Conservation (phyloP, 148 eudicot species). For the Polygonum maritimum region DNA sequence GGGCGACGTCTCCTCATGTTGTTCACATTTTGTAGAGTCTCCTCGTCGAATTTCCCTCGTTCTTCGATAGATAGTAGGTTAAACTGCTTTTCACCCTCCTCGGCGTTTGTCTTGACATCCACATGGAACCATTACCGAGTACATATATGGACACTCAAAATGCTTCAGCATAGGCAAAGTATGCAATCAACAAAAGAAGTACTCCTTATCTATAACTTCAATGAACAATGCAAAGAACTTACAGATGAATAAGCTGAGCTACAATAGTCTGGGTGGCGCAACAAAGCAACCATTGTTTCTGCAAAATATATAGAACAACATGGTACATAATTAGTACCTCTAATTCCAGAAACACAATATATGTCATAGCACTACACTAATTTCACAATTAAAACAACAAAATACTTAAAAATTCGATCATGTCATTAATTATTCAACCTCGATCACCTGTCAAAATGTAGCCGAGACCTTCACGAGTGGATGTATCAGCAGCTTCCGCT, state of each 20-base stretch:
- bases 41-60: slow-evolving; percentile 90
- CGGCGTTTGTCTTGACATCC: slow-evolving; percentile 63
- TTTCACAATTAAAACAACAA: no score
- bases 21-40: slow-evolving; percentile 85
- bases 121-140: no score
- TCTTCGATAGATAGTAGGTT: slow-evolving; percentile 86
- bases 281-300: slow-evolving; percentile 84
- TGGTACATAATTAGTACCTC: no score
- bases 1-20: slow-evolving; percentile 57
- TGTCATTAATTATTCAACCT: no score
- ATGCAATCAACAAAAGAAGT: no score
- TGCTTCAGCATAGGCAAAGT: no score
- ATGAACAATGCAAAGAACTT: neutral
- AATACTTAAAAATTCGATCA: no score
- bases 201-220: no score
- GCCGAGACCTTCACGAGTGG: slow-evolving; percentile 61
- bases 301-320: slow-evolving; percentile 18
- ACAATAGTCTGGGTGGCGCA: slow-evolving; percentile 94
- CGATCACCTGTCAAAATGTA: slow-evolving; percentile 31
- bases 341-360: no score
- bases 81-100: slow-evolving; percentile 75
- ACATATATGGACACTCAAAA: no score
- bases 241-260: slow-evolving; percentile 88
- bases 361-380: no score
- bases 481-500: slow-evolving; percentile 77